Conservation (phyloP, 352 stramenopile species). For the Phytophthora sansomeana region DNA sequence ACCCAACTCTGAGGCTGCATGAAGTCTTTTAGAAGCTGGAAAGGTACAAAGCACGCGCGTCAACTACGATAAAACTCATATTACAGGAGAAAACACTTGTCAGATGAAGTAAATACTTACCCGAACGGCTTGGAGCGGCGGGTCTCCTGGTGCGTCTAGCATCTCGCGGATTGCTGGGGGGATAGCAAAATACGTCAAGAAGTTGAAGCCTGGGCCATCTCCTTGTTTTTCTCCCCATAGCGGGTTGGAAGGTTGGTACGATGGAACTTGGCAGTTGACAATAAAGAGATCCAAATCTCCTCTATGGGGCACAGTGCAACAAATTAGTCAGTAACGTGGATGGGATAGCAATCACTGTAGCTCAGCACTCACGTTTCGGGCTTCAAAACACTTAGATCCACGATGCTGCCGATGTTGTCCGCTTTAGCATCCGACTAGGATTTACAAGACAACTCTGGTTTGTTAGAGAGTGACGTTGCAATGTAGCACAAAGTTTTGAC, state of each 20-base stretch:
- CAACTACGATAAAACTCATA: background rate
- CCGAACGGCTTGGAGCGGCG: conserved; percentile 58
- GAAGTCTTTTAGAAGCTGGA: conserved; percentile 47
- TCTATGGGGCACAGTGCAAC: conserved; percentile 20
- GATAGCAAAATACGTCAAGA: conserved; percentile 84
- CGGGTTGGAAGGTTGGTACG: conserved; percentile 84
- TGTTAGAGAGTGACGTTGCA: background rate
- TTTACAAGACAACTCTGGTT: background rate
- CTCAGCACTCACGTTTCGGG: conserved; percentile 31
- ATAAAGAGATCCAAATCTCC: conserved; percentile 71
- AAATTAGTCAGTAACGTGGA: background rate
- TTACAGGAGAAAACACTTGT: background rate
- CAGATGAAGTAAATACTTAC: conserved; percentile 23
- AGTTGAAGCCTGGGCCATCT: conserved; percentile 82
- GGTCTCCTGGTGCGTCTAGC: conserved; percentile 48
- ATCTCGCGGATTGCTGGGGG: conserved; percentile 59
- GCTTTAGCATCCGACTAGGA: conserved; percentile 75
- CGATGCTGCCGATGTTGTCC: conserved; percentile 76
- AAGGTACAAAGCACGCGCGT: background rate
- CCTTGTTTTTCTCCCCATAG: conserved; percentile 83
- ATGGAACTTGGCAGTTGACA: conserved; percentile 88
- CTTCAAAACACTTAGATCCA: conserved; percentile 63
- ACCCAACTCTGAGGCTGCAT: conserved; percentile 46
- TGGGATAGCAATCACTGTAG: background rate
- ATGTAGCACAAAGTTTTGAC: background rate